phyloP scores from a whole-genome alignment of 148 eudicot genomes.

The Chenopodium formosanum region DNA sequence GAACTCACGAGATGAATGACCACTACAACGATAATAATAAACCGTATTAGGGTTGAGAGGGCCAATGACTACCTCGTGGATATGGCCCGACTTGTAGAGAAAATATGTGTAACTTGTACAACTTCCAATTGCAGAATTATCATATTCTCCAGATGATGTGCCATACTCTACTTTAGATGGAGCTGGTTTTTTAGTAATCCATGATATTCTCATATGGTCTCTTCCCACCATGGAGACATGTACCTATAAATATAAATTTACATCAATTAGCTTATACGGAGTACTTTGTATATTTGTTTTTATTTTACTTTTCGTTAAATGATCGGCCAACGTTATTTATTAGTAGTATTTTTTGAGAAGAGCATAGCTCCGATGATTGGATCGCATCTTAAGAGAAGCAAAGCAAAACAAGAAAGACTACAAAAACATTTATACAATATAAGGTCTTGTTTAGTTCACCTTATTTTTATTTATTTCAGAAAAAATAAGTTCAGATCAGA shows the following conservation, averaged over 20 bases:
- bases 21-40: conserved; percentile 58
- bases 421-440: too few species aligned
- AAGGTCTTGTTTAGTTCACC: too few species aligned
- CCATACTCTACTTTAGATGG: conserved; percentile 59
- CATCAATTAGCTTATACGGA: not conserved
- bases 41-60: conserved; percentile 48
- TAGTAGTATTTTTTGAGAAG: too few species aligned
- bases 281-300: not conserved
- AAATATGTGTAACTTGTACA: conserved; percentile 39
- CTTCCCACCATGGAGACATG: conserved; percentile 60
- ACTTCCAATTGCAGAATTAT: conserved; percentile 36
- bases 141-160: conserved; percentile 44
- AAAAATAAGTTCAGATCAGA: too few species aligned
- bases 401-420: too few species aligned
- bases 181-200: conserved; percentile 49
- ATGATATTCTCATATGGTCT: conserved; percentile 66
- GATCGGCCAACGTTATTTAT: too few species aligned
- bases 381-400: too few species aligned
- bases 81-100: conserved; percentile 48
- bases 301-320: too few species aligned
- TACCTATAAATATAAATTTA: conserved; percentile 33
- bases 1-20: conserved; percentile 40
- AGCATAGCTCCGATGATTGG: too few species aligned
- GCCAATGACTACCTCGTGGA: conserved; percentile 55
- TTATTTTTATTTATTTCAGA: too few species aligned